A percentile compares a stretch with the other conserved stretches of the same genome.
phyloP scores from a whole-genome alignment of 441 rosid species.

The Cnidoscolus chayamansa region DNA sequence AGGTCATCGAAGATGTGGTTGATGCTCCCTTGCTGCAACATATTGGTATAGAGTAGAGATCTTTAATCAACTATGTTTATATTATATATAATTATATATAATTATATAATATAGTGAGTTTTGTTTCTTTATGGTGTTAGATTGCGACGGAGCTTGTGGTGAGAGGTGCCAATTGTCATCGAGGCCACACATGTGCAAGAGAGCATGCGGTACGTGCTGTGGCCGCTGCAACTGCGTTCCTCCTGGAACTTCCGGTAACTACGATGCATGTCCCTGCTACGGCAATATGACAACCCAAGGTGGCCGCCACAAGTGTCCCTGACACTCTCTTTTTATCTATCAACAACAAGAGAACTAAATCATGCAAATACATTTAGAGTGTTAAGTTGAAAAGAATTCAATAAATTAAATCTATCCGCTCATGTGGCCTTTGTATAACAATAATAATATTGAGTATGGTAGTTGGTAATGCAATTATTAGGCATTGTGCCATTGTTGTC shows the following conservation, averaged over 20 bases:
- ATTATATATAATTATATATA: too few relatives aligned
- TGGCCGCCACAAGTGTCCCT: conserved; percentile 66
- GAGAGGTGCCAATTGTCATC: conserved; percentile 47
- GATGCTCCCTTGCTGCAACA: not conserved
- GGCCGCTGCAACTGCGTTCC: conserved; percentile 62
- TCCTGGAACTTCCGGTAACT: conserved; percentile 66
- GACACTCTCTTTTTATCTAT: not conserved
- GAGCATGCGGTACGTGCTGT: conserved; percentile 70
- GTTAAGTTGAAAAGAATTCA: too few relatives aligned
- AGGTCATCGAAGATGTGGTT: conserved; percentile 6
- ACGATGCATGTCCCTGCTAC: conserved; percentile 56
- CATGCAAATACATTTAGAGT: too few relatives aligned
- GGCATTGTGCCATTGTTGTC: too few relatives aligned
- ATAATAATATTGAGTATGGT: too few relatives aligned
- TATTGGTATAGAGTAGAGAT: not conserved
- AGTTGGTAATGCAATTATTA: too few relatives aligned
- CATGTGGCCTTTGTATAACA: too few relatives aligned
- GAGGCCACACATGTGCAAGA: conserved; percentile 45
- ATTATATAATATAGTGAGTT: not conserved
- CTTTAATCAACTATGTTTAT: not conserved
- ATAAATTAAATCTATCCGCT: too few relatives aligned
- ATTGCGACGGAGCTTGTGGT: conserved; percentile 44
- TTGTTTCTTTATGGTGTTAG: conserved; percentile 17
- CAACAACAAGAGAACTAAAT: too few relatives aligned
- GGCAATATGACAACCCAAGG: conserved; percentile 58